Evolutionary conservation across 345 rosid genomes (phyloP), one percentile per base, ranked within the genome.

Genomic region (Combretum micranthum): DNA sequence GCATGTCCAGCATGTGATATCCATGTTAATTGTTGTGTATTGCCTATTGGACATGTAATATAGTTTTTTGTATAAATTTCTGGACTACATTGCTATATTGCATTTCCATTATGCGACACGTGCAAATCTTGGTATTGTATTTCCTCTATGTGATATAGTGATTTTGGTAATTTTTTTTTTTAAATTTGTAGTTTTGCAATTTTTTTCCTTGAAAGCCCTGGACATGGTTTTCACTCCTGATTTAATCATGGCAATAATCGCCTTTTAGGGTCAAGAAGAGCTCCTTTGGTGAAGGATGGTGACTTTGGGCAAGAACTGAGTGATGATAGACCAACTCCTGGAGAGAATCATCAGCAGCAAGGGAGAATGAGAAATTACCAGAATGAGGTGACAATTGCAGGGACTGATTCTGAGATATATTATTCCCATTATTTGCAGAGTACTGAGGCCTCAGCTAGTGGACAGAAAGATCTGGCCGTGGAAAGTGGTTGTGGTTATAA

Each of bases 401-500:
- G 69, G 55, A 77, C 76, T 2, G 80, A 84, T 51, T 77, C 83
- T 46, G 85, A 83, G 19, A 49, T 75, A 52, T 75, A 78, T 71
- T 73, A 73, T 50, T 60, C 87, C 0, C 83, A 73, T 60, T 76
- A 75, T 68, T 56, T 74, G 72, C 85, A 62, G 61, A 64, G 69
- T 11, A 64, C 67, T 5, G 83, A 80, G 44, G 83, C 73, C 56
- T 69, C 85, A 60, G 75, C 61, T 66, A 65, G 69, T 59, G 71
- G 77, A 60, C 84, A 79, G 59, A 87, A 83, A 70, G 90, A 82
- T 60, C 64, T 68, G 57, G 68, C 26, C 68, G 69, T 59, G 49
- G 84, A 73, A 48, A 73, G 79, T 69, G 72, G 76, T 17, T 82
- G 85, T 60, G 86, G 89, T 50, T 80, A 79, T 62, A 83, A 83